Conservation (phyloP, 768 basidiomycete genomes). For the Hypholoma sublateritium region DNA sequence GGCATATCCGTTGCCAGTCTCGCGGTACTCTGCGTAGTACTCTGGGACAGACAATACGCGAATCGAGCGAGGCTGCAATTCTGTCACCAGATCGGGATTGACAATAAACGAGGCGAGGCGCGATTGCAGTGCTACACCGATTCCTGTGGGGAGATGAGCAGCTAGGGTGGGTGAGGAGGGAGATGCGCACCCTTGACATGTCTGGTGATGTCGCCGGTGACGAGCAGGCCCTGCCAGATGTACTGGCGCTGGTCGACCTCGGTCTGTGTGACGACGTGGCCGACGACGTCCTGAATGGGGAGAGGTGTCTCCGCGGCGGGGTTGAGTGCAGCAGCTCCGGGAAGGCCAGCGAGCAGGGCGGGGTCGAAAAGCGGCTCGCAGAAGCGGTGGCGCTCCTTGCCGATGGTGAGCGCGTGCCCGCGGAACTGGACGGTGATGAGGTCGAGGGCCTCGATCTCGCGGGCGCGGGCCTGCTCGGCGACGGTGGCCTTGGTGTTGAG, state of each 20-base stretch:
- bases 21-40: constrained; percentile 88
- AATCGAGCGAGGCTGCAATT: constrained; percentile 68
- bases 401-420: constrained; percentile 70
- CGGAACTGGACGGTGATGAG: constrained; percentile 76
- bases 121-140: constrained; percentile 68
- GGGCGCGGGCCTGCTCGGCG: constrained; percentile 77
- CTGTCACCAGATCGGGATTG: constrained; percentile 63
- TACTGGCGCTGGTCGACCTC: constrained; percentile 69
- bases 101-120: constrained; percentile 63
- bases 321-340: constrained; percentile 24
- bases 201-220: constrained; percentile 75
- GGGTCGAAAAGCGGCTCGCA: constrained; percentile 90
- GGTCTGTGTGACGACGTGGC: constrained; percentile 55
- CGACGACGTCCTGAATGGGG: constrained; percentile 69
- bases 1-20: constrained; percentile 78
- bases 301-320: constrained; percentile 28
- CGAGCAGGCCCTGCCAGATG: constrained; percentile 77
- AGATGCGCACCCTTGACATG: constrained; percentile 63
- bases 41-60: constrained; percentile 74
- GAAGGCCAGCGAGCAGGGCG: constrained; percentile 44
- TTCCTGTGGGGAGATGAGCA: constrained; percentile 37
- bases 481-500: constrained; percentile 70
- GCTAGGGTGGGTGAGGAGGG: not conserved
- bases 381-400: constrained; percentile 87
- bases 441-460: constrained; percentile 82